These are phyloP conservation scores for Pholiota adiposa DNA, from an alignment of 1,284 basidiomycete species.

Conservation along the genomic window DNA sequence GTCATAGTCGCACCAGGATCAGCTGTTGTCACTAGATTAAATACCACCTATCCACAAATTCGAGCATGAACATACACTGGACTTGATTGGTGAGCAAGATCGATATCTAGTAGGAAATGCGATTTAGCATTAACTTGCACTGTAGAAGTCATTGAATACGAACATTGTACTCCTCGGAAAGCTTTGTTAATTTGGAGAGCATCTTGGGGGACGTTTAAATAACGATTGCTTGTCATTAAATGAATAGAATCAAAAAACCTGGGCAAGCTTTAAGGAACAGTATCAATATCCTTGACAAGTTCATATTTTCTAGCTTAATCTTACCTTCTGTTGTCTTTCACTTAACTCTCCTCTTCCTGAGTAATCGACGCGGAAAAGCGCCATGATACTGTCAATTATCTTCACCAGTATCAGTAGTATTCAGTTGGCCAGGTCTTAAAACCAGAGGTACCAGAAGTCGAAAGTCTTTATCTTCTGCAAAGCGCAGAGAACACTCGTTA, in stretches of 20 bases:
- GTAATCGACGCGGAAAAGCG: constrained; percentile 91
- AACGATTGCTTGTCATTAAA: not conserved
- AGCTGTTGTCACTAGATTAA: constrained; percentile 45
- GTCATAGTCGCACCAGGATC: constrained; percentile 95
- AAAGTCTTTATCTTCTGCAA: constrained; percentile 84
- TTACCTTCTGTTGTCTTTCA: constrained; percentile 89
- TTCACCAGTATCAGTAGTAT: constrained; percentile 31
- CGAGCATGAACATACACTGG: constrained; percentile 57
- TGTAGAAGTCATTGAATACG: constrained; percentile 15
- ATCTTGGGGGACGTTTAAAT: constrained; percentile 50
- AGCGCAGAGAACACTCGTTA: constrained; percentile 81
- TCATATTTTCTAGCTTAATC: not conserved
- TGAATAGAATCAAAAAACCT: constrained; percentile 42
- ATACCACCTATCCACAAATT: not conserved
- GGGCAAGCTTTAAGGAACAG: constrained; percentile 54
- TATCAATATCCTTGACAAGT: not conserved
- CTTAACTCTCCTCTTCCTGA: constrained; percentile 91
- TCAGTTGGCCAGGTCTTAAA: not conserved
- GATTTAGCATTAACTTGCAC: constrained; percentile 18
- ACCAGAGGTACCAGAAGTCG: constrained; percentile 59
- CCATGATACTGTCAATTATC: constrained; percentile 96
- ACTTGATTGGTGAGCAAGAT: constrained; percentile 93
- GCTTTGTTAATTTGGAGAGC: constrained; percentile 87
- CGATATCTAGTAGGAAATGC: constrained; percentile 62
- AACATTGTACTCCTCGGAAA: constrained; percentile 91